Conservation (phyloP, 306 rosid genomes). For the Quercus parvula region DNA sequence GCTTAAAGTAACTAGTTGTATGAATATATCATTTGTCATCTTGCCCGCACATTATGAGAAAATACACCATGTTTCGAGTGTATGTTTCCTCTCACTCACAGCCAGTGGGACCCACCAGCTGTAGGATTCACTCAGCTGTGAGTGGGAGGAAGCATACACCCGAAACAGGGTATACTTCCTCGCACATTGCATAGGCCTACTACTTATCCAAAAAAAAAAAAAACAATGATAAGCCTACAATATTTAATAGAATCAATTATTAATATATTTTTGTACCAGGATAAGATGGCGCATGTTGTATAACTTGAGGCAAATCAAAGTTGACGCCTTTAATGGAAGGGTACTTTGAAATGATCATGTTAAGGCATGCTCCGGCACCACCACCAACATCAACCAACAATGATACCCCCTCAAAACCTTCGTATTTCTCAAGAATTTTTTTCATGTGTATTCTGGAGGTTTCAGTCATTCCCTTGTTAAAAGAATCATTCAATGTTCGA, state of each 20-base stretch:
- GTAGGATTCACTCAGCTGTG: no score
- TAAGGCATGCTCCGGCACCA: slow-evolving; percentile 30
- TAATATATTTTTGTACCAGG: slow-evolving; percentile 16
- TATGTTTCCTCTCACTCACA: no score
- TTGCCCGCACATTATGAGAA: no score
- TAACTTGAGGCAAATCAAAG: slow-evolving; percentile 43
- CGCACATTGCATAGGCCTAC: no score
- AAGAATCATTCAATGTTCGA: slow-evolving; percentile 2
- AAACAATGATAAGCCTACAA: no score
- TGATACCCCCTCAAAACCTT: slow-evolving; percentile 32
- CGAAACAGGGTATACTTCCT: no score
- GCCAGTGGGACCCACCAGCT: no score
- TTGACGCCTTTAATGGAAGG: slow-evolving; percentile 35
- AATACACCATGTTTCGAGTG: no score
- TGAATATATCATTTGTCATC: no score
- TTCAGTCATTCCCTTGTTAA: slow-evolving; percentile 24
- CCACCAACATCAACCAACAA: slow-evolving; percentile 40
- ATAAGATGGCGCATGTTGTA: slow-evolving; percentile 15
- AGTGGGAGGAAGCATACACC: no score
- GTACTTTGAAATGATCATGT: slow-evolving; percentile 23
- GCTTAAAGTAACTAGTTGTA: no score
- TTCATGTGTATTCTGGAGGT: neutral
- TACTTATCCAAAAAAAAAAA: no score
- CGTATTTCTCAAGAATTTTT: slow-evolving; percentile 23
- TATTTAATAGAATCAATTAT: neutral